Percentiles rank a stretch among this genome's conserved stretches.
phyloP scores from a whole-genome alignment of 2,329 filamentous ascomycete genomes.

The Clarireedia monteithiana region DNA sequence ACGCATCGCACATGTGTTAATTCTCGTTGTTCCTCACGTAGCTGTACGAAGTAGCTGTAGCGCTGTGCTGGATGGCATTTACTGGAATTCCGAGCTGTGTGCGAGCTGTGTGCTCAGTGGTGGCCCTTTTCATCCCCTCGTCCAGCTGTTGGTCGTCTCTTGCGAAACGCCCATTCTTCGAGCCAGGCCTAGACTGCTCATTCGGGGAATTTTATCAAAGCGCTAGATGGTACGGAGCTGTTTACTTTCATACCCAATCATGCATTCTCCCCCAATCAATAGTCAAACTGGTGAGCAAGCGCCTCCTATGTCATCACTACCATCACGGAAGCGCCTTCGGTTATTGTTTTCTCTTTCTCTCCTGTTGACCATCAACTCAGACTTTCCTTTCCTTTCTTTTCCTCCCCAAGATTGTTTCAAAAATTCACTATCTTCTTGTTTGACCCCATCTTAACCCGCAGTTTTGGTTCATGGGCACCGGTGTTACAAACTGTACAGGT shows the following conservation, averaged over 20 bases:
- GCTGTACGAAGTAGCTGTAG: neutral
- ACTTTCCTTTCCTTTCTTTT: neutral
- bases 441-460: neutral
- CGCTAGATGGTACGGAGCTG: neutral
- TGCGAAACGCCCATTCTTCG: neutral
- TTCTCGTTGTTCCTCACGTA: no score
- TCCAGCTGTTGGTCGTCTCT: neutral
- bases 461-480: neutral
- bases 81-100: no score
- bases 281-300: neutral
- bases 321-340: neutral
- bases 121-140: neutral
- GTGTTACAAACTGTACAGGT: neutral
- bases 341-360: neutral
- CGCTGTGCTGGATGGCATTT: neutral
- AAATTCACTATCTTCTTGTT: neutral
- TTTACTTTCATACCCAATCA: neutral
- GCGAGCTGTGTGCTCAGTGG: no score
- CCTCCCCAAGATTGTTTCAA: neutral
- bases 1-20: no score
- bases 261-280: neutral
- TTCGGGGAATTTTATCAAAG: neutral
- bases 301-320: neutral
- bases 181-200: neutral
- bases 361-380: neutral